Base-by-base conservation (phyloP, 2,329 filamentous ascomycete species). In the Neurospora sp. region DNA sequence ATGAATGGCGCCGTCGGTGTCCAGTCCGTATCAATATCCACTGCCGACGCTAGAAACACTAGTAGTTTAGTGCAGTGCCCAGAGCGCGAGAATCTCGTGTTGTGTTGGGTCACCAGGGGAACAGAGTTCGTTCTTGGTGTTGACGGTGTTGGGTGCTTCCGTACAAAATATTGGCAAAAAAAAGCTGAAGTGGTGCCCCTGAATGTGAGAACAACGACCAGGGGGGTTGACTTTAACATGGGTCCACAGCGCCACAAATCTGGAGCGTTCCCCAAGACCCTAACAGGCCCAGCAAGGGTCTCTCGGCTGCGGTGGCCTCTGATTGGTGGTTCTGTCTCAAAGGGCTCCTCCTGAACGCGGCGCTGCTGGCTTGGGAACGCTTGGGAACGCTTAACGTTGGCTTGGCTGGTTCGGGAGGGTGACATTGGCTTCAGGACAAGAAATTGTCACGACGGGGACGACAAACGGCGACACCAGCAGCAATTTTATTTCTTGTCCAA, bases 351-450 rank as follows among this genome's bases (percentile, higher is more conserved):
- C 58, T 71, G 73, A 58, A 38, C 40, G 46, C 36, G 38, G 58
- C 68, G 52, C 70, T 62, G 52, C 4, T 62, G 23, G 23, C 52
- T 62, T 36, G 52, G 15, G 15, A 62, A 33, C 23, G 23, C 19
- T 28, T 58, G 46, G 46, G 43, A 33, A 58, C 28, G 28, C 28
- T 28, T 28, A 28, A 62, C 52, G 52, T 62, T 62, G 52, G 43
- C 68, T 72, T 71, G 71, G 70, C 69, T 66, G 67, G 66, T 70
- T 69, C 69, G 71, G 69, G 67, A 71, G 73, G 52, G 71, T 73
- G 68, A 71, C 72, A 73, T 72, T 72, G 36, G 67, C 38, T 68
- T 62, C 52, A 62, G 23, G 15, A 15, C 46, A 28, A 2, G 19
- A 52, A 52, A 52, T 52, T 52, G 19, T 52, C 15, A 23, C 43